Evolutionary conservation across 257 asterid species (phyloP).

Genomic region (Cruciata laevipes): DNA sequence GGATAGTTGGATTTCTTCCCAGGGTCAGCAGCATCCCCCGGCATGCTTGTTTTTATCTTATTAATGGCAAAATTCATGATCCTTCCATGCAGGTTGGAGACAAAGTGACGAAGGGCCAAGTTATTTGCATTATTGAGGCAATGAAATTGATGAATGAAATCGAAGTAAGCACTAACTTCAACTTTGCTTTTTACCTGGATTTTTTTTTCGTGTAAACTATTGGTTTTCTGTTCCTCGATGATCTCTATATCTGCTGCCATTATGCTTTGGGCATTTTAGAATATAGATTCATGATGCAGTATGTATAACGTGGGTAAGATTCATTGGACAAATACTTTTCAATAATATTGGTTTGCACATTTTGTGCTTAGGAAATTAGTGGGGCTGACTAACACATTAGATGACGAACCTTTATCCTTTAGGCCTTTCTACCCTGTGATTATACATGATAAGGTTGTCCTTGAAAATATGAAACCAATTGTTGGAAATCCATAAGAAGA

Average conservation of each 20-base stretch:
- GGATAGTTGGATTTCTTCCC: background rate
- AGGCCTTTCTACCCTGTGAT: background rate
- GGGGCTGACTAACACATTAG: background rate
- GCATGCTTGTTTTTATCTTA: background rate
- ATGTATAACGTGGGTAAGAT: background rate
- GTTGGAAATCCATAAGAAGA: background rate
- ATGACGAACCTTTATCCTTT: background rate
- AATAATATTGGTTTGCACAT: background rate
- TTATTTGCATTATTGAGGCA: slow-evolving; percentile 83
- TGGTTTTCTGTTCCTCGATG: background rate
- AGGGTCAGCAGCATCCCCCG: background rate
- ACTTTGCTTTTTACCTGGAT: slow-evolving; percentile 14
- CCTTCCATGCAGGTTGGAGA: slow-evolving; percentile 56
- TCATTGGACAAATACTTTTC: background rate
- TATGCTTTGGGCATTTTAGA: background rate
- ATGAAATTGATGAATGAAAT: slow-evolving; percentile 97
- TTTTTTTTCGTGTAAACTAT: background rate
- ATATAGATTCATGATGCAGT: background rate
- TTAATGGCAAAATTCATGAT: background rate
- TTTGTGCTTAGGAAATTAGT: background rate
- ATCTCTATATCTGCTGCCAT: background rate
- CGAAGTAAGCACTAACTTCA: slow-evolving; percentile 47
- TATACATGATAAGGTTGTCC: background rate
- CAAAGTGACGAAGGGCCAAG: slow-evolving; percentile 87
- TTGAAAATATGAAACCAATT: background rate